Conservation (phyloP, 2,329 filamentous ascomycete genomes). For the Fusarium sp. region DNA sequence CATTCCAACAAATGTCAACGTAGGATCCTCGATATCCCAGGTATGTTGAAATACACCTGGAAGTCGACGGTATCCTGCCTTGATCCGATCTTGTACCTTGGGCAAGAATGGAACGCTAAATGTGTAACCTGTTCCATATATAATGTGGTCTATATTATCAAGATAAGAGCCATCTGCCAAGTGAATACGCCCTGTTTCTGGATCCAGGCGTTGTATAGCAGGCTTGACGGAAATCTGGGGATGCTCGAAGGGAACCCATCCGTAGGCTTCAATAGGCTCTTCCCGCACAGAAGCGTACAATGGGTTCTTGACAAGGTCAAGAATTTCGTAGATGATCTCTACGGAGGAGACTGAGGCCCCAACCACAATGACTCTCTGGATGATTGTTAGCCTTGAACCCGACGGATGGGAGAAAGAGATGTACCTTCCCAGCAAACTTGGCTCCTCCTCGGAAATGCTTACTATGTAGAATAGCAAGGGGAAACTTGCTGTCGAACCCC, state of each 20-base stretch:
- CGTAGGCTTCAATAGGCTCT: slow-evolving; percentile 21
- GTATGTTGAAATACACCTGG: slow-evolving; percentile 36
- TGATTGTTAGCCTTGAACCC: background rate
- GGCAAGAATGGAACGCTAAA: slow-evolving; percentile 34
- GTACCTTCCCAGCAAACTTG: slow-evolving; percentile 25
- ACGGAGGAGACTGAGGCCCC: slow-evolving; percentile 32
- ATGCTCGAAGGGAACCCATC: slow-evolving; percentile 34
- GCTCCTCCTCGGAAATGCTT: slow-evolving; percentile 23
- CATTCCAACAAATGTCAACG: slow-evolving; percentile 35
- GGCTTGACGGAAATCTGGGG: slow-evolving; percentile 30
- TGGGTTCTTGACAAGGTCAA: slow-evolving; percentile 5
- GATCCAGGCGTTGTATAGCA: slow-evolving; percentile 20
- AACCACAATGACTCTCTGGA: slow-evolving; percentile 30
- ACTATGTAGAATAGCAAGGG: slow-evolving; percentile 18
- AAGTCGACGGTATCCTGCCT: slow-evolving; percentile 19
- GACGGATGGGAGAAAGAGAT: rapidly evolving
- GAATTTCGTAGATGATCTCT: slow-evolving; percentile 31
- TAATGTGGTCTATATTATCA: slow-evolving; percentile 26
- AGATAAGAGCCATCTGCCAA: slow-evolving; percentile 27
- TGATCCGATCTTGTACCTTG: slow-evolving; percentile 16
- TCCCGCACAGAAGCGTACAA: slow-evolving; percentile 25
- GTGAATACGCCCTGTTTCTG: slow-evolving; percentile 7
- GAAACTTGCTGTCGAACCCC: slow-evolving; percentile 16
- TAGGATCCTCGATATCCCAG: slow-evolving; percentile 38
- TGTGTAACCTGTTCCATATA: slow-evolving; percentile 31